Conservation (phyloP, 176 grass and related monocot genomes). For the Musa acuminata region DNA sequence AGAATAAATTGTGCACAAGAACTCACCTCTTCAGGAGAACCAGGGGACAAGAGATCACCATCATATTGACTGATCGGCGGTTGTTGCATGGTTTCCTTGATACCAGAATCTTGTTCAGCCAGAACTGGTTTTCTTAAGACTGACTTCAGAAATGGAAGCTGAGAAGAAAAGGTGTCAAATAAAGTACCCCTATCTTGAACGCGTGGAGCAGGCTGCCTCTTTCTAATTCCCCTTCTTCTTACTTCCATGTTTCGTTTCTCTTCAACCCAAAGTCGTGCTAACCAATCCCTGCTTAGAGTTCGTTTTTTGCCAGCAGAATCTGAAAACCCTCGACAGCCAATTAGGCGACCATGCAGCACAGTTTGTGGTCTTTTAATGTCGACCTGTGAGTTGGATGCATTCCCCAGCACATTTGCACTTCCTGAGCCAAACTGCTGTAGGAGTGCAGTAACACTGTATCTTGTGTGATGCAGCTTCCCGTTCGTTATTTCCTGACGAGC, state of each 20-base stretch:
- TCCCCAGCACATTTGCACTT: background rate
- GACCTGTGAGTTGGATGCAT: background rate
- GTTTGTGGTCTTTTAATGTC: background rate
- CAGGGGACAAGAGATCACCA: background rate
- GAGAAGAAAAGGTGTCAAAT: background rate
- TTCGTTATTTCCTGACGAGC: background rate
- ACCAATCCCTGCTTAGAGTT: constrained; percentile 12
- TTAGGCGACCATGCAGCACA: background rate
- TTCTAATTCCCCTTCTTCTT: background rate
- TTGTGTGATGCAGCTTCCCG: background rate
- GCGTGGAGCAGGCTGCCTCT: background rate
- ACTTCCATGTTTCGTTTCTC: background rate
- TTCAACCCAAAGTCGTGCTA: constrained; percentile 15
- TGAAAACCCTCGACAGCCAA: background rate
- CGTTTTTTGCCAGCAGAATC: background rate
- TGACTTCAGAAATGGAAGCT: constrained; percentile 9
- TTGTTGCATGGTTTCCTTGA: background rate
- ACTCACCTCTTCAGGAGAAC: constrained; percentile 22
- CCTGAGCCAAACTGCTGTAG: background rate
- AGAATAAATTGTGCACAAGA: background rate
- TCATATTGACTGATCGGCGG: constrained; percentile 19
- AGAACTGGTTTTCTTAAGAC: background rate
- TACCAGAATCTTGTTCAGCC: background rate
- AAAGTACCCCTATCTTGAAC: background rate
- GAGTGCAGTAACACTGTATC: background rate